Base-by-base conservation (phyloP, 108 stramenopile genomes). In the Aurantiochytrium sp. region DNA sequence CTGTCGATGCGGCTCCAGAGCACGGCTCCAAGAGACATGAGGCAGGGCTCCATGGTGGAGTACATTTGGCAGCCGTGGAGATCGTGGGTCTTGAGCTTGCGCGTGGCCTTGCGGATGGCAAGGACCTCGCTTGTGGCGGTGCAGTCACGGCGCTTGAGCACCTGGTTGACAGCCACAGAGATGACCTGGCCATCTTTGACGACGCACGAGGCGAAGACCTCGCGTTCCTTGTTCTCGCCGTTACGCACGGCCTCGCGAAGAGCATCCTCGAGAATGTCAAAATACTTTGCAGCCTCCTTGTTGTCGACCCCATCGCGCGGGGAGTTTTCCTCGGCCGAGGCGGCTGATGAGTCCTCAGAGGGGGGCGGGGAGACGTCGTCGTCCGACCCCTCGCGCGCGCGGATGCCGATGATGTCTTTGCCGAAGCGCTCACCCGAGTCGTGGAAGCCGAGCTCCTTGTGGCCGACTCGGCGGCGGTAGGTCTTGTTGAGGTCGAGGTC, bases 11-110 rank as follows among this genome's bases (percentile, higher is more conserved):
- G 76, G 28, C 49, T 53, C 76, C 76, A 83, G 76, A 83, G 76
- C 25, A 83, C 51, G 45, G 76, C 45, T 14, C 76, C 76, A 55
- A 83, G 76, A 12, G 76, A 83, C 76, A 83, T 83, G 51, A 83
- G 49, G 76, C 76, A 83, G 51, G 76, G 76, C 76, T 83, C 76
- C 76, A 83, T 53, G 51, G 76, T 83, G 51, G 76, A 83, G 51
- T 83, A 83, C 76, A 83, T 83, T 47, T 47, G 51, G 76, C 76
- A 83, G 4, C 76, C 76, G 49, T 35, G 6, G 25, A 83, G 76
- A 23, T 53, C 45, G 51, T 83, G 51, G 45, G 76, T 83, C 49
- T 53, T 53, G 5, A 83, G 76, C 76, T 83, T 83, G n/a, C 51
- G 45, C 19, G 76, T 53, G 3, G 76, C 76, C 76, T 83, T 83